Evolutionary conservation across 805 yeast genomes (phyloP).

Genomic region (Cyberlindnera galapagoensis): DNA sequence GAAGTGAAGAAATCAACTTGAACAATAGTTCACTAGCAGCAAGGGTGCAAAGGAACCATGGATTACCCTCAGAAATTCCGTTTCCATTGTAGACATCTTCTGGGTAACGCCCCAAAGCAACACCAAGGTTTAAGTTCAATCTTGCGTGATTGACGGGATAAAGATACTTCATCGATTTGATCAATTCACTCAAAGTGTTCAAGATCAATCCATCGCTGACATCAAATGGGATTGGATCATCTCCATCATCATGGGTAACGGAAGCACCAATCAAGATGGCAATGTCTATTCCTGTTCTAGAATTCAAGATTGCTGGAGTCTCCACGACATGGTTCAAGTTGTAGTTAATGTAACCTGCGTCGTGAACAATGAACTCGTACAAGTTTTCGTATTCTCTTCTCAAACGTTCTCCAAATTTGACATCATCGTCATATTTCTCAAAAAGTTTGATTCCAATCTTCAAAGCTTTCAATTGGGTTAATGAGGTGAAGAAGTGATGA

Average conservation of each 20-base stretch:
- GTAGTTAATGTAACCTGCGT: constrained; percentile 31
- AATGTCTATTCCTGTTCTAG: constrained; percentile 70
- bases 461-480: constrained; percentile 68
- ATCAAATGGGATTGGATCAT: constrained; percentile 53
- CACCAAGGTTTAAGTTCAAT: constrained; percentile 35
- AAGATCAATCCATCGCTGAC: constrained; percentile 50
- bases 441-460: constrained; percentile 44
- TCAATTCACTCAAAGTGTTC: constrained; percentile 57
- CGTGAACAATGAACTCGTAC: constrained; percentile 21
- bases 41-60: constrained; percentile 84
- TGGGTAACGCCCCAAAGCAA: constrained; percentile 86
- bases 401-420: constrained; percentile 16
- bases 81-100: constrained; percentile 85
- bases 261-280: constrained; percentile 50
- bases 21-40: constrained; percentile 61
- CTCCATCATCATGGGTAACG: constrained; percentile 40
- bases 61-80: constrained; percentile 73
- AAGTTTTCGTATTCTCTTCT: constrained; percentile 20
- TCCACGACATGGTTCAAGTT: constrained; percentile 57
- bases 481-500: constrained; percentile 70
- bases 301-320: constrained; percentile 45
- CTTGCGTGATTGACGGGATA: constrained; percentile 68
- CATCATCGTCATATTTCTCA: constrained; percentile 26
- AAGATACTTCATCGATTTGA: constrained; percentile 61
- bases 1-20: constrained; percentile 43